Base-by-base conservation (phyloP, 106 monocot species). In the Dioscorea alata region DNA sequence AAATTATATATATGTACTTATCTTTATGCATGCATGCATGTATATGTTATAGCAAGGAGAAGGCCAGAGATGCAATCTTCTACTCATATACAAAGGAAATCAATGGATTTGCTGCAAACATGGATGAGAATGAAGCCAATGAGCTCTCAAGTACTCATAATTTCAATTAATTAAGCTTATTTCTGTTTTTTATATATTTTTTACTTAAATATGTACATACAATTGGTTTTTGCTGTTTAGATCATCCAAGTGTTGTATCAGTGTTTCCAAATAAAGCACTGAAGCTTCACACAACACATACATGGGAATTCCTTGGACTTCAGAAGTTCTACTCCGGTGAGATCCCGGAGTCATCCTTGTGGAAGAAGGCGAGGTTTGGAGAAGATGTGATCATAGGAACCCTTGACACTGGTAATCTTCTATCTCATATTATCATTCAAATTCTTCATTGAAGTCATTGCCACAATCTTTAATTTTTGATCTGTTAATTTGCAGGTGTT, bases 71-170 rank as follows among this genome's bases (percentile, higher is more conserved):
- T 54, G 77, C 88, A 6, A 88, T 93, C 52, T 76, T 86, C 63
- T 89, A 88, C 74, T 89, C 88, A 21, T 93, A 88, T 65, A 86
- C 83, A 3, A 74, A 66, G 12, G 32, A 71, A 64, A 88, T 93
- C 78, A 93, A 89, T 74, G 93, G 93, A 4, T 88, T 88, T 73
- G 83, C 93, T 9, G 93, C 93, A 10, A 75, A 13, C 13, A 72
- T 93, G 19, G 83, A 86, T 14, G 85, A 88, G 17, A 83, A 79
- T 14, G 76, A 72, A 18, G 85, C 78, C 12, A n/a, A 21, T 8
- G 57, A 61, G 49, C 80, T 85, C 9, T 67, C 89, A 51, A 75
- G 89, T 89, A 28, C 28, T 28, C 28, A 28, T 49, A 65, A 59
- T 25, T 20, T 13, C 28, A 13, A 17, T 23, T 8, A 13, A n/a